Conservation (phyloP, 257 asterid species). For the Fraxinus americana region DNA sequence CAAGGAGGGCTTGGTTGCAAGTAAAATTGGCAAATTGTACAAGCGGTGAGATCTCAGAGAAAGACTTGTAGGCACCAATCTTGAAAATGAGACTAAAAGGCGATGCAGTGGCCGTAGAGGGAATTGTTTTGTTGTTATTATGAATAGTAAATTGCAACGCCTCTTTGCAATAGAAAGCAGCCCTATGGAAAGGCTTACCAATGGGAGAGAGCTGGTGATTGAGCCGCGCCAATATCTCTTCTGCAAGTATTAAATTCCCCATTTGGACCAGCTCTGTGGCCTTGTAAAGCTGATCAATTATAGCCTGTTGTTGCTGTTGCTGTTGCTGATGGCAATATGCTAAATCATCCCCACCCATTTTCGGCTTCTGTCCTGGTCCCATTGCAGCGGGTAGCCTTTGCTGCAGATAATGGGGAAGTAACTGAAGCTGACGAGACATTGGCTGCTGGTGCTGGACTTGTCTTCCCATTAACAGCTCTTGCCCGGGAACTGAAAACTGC, state of each 20-base stretch:
- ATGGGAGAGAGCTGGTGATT: conserved; percentile 97
- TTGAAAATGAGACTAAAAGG: conserved; percentile 58
- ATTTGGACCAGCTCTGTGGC: conserved; percentile 83
- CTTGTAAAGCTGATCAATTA: conserved; percentile 79
- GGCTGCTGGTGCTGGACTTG: conserved; percentile 38
- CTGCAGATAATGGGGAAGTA: conserved; percentile 59
- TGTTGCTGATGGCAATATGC: conserved; percentile 48
- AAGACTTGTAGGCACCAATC: conserved; percentile 62
- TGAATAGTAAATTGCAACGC: conserved; percentile 58
- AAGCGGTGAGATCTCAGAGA: conserved; percentile 53
- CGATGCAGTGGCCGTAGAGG: conserved; percentile 30
- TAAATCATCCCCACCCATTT: conserved; percentile 52
- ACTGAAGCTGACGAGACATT: conserved; percentile 48
- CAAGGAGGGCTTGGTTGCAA: conserved; percentile 53
- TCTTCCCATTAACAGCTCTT: conserved; percentile 27
- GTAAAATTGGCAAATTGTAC: conserved; percentile 50
- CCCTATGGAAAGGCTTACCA: conserved; percentile 73
- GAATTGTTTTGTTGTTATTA: conserved; percentile 28
- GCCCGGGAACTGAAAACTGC: conserved; percentile 32
- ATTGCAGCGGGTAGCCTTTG: conserved; percentile 36
- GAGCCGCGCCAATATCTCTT: conserved; percentile 99
- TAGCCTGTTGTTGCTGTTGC: conserved; percentile 58
- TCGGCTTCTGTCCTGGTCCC: conserved; percentile 51
- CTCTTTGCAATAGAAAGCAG: conserved; percentile 65
- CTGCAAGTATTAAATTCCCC: conserved; percentile 89